Base-by-base conservation (phyloP, 371 early-diverging fungal genomes). In the Syncephalastrum sp. region DNA sequence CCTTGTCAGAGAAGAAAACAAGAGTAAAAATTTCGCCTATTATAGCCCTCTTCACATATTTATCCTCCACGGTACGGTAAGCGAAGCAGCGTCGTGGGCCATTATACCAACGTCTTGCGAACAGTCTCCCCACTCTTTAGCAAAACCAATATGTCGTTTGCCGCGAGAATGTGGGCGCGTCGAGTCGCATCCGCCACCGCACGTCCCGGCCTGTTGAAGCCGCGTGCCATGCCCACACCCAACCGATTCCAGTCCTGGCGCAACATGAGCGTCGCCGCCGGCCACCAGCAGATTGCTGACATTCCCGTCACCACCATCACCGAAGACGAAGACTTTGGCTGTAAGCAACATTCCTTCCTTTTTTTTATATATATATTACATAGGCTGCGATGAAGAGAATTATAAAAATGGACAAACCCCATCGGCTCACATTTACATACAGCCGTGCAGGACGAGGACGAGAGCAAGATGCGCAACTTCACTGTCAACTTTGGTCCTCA, bases 401-500 rank as follows among this genome's bases (percentile, higher is more conserved):
- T n/a, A n/a, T n/a, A n/a, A n/a, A 42, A 7, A 23, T 54, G 42
- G 17, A 43, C 25, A 60, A 43, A n/a, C n/a, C n/a, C 41, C 16
- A 23, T 33, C 44, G 19, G n/a, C 19, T 38, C 42, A 23, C 45
- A n/a, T 16, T 50, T 38, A 42, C 50, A 15, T 42, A 27, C 63
- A 79, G 76, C 50, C 51, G 67, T 67, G 27, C 69, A 70, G 7
- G 78, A 82, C 21, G 77, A 75, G 46, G 82, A 82, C 25, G 86
- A 84, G 49, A 75, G 76, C 58, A 83, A 79, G 63, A 64, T 83
- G 64, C 83, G 83, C 60, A 83, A 90, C 66, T 93, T 88, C 73
- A 92, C 97, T 42, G 85, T 98, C 82, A 98, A 98, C 84, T 97
- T 98, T 77, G 98, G 98, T 53, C 98, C 98, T 46, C 97, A 98